phyloP scores from a whole-genome alignment of 2,329 filamentous ascomycete genomes.

The Cordyceps cicadae region DNA sequence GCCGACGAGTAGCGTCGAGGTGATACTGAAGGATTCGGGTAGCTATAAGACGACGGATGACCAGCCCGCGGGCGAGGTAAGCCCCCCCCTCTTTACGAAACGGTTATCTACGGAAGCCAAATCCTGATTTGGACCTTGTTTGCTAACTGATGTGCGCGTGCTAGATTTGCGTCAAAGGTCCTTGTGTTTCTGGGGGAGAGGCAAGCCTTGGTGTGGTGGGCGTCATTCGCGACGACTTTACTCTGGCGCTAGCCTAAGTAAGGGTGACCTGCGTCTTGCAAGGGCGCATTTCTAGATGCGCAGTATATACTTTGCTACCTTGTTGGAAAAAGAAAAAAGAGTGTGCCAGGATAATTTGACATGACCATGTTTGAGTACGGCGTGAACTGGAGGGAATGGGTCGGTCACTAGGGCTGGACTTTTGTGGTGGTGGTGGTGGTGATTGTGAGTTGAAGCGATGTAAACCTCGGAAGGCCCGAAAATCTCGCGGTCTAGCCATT shows the following conservation, averaged over 20 bases:
- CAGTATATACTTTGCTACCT: background rate
- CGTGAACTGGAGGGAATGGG: background rate
- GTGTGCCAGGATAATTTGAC: background rate
- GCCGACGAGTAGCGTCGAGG: constrained; percentile 70
- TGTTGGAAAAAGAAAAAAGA: background rate
- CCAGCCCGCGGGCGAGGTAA: constrained; percentile 54
- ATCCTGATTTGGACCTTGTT: background rate
- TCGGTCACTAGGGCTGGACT: background rate
- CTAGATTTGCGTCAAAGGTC: constrained; percentile 63
- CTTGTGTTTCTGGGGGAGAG: constrained; percentile 62
- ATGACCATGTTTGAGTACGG: background rate
- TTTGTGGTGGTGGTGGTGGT: no score
- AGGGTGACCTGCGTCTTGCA: background rate
- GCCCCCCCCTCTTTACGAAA: constrained; percentile 20
- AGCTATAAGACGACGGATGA: constrained; percentile 56
- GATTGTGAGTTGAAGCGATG: no score
- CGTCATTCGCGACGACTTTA: constrained; percentile 63
- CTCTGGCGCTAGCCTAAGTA: constrained; percentile 48
- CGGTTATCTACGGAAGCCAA: background rate
- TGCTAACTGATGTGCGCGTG: background rate
- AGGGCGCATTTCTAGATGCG: background rate
- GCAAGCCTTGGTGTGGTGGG: constrained; percentile 55
- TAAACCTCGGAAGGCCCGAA: no score
- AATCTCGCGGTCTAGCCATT: no score
- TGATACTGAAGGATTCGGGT: constrained; percentile 59